Percentiles rank a stretch among this genome's conserved stretches.
These are phyloP conservation scores for Aspergillus biplanus DNA, from an alignment of 495 filamentous ascomycete genomes.

Conservation along the genomic window DNA sequence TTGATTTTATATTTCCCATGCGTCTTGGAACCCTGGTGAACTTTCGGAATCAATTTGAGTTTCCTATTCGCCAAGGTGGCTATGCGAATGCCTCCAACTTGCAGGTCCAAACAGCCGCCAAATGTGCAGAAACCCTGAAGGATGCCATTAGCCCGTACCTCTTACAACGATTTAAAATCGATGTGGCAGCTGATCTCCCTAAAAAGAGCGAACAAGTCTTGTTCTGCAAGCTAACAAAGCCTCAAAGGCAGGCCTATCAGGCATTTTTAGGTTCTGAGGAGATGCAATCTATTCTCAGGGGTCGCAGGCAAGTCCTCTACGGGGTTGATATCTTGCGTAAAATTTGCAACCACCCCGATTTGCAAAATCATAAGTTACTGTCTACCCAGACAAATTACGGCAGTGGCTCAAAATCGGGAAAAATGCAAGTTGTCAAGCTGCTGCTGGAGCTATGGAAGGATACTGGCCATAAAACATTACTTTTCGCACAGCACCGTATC, in stretches of 20 bases:
- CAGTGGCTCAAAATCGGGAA: slow-evolving; percentile 73
- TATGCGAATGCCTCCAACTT: slow-evolving; percentile 93
- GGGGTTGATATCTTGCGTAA: slow-evolving; percentile 92
- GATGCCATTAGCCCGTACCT: slow-evolving; percentile 91
- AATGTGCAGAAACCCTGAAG: slow-evolving; percentile 87
- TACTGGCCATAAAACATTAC: slow-evolving; percentile 83
- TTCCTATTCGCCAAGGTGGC: slow-evolving; percentile 87
- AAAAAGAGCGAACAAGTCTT: slow-evolving; percentile 94
- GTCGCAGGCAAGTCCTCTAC: slow-evolving; percentile 76
- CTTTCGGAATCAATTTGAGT: slow-evolving; percentile 87
- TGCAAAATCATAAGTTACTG: slow-evolving; percentile 66
- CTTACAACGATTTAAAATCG: slow-evolving; percentile 89
- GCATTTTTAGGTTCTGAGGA: slow-evolving; percentile 81
- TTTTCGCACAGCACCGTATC: slow-evolving; percentile 89
- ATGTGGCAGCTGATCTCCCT: slow-evolving; percentile 90
- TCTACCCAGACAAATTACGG: slow-evolving; percentile 72
- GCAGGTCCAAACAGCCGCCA: slow-evolving; percentile 87
- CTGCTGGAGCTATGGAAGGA: slow-evolving; percentile 84
- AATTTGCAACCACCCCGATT: slow-evolving; percentile 95
- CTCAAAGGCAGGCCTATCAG: slow-evolving; percentile 77
- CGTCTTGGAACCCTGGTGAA: slow-evolving; percentile 87
- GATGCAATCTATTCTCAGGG: slow-evolving; percentile 74
- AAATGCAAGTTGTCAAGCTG: slow-evolving; percentile 90
- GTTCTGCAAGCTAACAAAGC: slow-evolving; percentile 85
- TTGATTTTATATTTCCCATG: slow-evolving; percentile 97